Conservation (phyloP, 75 land plant genomes). For the Cupressus sempervirens region DNA sequence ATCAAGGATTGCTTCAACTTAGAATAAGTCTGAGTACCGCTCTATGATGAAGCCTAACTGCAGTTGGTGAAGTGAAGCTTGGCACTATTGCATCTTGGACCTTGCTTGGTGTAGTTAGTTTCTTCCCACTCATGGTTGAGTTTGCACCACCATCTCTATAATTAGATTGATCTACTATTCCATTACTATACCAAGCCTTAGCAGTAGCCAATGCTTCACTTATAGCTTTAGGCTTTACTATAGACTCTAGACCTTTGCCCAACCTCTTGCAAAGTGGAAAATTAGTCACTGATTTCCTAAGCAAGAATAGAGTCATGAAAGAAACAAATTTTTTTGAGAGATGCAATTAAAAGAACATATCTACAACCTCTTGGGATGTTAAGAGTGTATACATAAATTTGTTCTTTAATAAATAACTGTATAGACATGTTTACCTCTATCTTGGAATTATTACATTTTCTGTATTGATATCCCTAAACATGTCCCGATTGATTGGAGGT, state of each 20-base stretch:
- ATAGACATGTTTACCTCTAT: constrained; percentile 35
- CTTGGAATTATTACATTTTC: constrained; percentile 88
- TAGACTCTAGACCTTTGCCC: constrained; percentile 87
- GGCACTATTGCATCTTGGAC: constrained; percentile 32
- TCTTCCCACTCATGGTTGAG: constrained; percentile 84
- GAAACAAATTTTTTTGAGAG: not conserved
- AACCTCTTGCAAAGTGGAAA: constrained; percentile 45
- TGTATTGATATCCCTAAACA: constrained; percentile 85
- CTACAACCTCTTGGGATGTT: not conserved
- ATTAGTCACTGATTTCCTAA: not conserved
- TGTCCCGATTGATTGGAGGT: constrained; percentile 89
- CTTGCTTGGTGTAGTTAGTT: constrained; percentile 44
- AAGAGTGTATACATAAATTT: no score
- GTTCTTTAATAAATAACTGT: not conserved
- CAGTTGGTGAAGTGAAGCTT: constrained; percentile 50
- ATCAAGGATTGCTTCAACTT: not conserved
- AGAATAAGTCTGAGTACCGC: constrained; percentile 55
- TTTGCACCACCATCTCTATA: constrained; percentile 89
- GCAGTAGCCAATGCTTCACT: constrained; percentile 86
- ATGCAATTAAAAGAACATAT: not conserved
- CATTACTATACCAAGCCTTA: constrained; percentile 83
- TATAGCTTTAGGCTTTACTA: constrained; percentile 97
- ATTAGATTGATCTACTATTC: constrained; percentile 58
- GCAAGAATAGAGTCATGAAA: not conserved
- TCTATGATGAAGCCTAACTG: constrained; percentile 92